phyloP scores from a whole-genome alignment of 768 basidiomycete species.

The Amanita pallidorosea region DNA sequence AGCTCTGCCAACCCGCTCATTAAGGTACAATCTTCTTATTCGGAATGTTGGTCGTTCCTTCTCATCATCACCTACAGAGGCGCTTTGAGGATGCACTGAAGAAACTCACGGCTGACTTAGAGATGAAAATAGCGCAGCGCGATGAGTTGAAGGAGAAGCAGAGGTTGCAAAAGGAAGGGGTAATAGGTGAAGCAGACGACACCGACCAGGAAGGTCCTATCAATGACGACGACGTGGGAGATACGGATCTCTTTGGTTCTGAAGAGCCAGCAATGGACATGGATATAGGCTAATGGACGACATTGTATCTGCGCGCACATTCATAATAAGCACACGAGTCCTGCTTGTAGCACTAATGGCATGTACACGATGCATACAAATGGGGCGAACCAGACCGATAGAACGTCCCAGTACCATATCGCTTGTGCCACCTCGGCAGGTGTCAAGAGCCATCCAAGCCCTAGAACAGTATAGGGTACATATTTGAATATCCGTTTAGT shows the following conservation, averaged over 20 bases:
- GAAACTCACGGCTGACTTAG: constrained; percentile 79
- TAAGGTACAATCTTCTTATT: constrained; percentile 37
- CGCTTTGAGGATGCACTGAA: constrained; percentile 89
- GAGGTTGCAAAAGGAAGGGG: constrained; percentile 61
- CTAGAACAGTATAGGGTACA: constrained; percentile 33
- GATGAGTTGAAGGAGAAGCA: constrained; percentile 75
- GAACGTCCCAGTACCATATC: constrained; percentile 69
- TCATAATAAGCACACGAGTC: constrained; percentile 34
- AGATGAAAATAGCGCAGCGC: constrained; percentile 71
- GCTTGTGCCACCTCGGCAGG: constrained; percentile 35
- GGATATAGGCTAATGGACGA: constrained; percentile 20
- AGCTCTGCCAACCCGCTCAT: constrained; percentile 83
- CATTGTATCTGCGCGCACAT: not conserved
- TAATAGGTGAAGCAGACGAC: constrained; percentile 28
- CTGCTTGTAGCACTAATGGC: constrained; percentile 66
- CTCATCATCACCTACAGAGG: constrained; percentile 35
- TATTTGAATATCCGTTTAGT: constrained; percentile 18
- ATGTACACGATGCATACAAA: constrained; percentile 72
- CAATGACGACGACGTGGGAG: constrained; percentile 20
- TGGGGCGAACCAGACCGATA: constrained; percentile 77
- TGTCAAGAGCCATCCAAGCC: constrained; percentile 47
- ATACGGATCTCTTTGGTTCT: constrained; percentile 36
- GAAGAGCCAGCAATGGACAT: constrained; percentile 28
- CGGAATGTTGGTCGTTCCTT: not conserved
- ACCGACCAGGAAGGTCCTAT: constrained; percentile 25